These are phyloP conservation scores for Cadophora malorum DNA, from an alignment of 2,329 filamentous ascomycete genomes.

Conservation along the genomic window DNA sequence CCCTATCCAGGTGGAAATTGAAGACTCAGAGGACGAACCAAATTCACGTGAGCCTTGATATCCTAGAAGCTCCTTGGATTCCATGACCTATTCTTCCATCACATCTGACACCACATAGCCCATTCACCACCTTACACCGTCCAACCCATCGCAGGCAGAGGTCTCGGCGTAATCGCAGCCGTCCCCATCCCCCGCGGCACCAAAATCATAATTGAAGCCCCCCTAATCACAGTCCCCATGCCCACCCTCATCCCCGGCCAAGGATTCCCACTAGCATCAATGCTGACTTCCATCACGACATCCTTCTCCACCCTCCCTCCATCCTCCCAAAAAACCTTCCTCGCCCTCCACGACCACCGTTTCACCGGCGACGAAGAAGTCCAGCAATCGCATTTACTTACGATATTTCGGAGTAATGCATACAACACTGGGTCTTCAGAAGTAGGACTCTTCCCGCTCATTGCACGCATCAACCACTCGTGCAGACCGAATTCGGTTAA, in stretches of 20 bases:
- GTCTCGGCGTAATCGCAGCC: slow-evolving; percentile 51
- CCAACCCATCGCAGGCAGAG: slow-evolving; percentile 47
- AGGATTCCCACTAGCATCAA: slow-evolving; percentile 45
- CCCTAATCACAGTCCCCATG: slow-evolving; percentile 45
- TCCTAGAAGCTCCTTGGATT: neutral
- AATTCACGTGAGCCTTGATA: too few species aligned
- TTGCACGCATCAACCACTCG: slow-evolving; percentile 48
- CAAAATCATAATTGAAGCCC: slow-evolving; percentile 49
- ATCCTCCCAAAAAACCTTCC: slow-evolving; percentile 28
- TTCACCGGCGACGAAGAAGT: slow-evolving; percentile 31
- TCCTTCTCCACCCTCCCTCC: slow-evolving; percentile 25
- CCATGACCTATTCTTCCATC: neutral
- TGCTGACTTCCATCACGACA: slow-evolving; percentile 45
- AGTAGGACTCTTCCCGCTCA: slow-evolving; percentile 47
- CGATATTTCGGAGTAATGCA: slow-evolving; percentile 36
- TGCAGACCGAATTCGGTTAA: slow-evolving; percentile 49
- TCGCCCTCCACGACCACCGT: slow-evolving; percentile 31
- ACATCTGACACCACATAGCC: neutral
- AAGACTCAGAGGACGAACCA: too few species aligned
- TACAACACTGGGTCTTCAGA: slow-evolving; percentile 41
- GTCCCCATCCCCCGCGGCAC: slow-evolving; percentile 47
- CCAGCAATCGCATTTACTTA: slow-evolving; percentile 41
- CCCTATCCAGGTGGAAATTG: too few species aligned
- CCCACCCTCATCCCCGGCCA: slow-evolving; percentile 41
- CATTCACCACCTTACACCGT: slow-evolving; percentile 37